Evolutionary conservation across 2,329 filamentous ascomycete species (phyloP), one percentile per base, ranked within the genome.

Genomic region (Sporothrix dimorphospora): DNA sequence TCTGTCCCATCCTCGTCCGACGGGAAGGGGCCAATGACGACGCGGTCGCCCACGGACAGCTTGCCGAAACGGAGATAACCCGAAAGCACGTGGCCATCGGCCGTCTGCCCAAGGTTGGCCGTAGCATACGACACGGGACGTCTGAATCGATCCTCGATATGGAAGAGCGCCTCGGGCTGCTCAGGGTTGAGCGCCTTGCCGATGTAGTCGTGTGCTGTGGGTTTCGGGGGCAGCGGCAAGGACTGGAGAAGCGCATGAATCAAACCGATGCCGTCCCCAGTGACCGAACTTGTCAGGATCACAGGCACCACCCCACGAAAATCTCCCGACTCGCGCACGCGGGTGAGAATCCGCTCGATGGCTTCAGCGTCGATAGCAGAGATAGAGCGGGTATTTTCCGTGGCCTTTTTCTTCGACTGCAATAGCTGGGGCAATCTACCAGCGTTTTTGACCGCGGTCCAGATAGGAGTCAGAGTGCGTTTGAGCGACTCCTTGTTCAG

Each of bases 101-200:
- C 80, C 61, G 83, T 78, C 6, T 80, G 79, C 38, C 81, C 77
- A 72, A 83, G 78, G 71, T 83, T 80, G 19, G 81, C 79, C n/a
- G 82, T 79, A 4, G 87, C 84, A 74, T 89, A 90, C 1, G 89
- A 88, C 0, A 88, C 87, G 0, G 91, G 88, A 16, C 94, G 87
- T 72, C 88, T 92, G 80, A 97, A 98, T 0, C 94, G 90, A 76
- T 98, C 95, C 78, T 98, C 95, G 30, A 98, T 88, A 78, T 98
- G 92, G 78, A 98, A 98, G 1, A 98, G 82, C 45, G 88, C 88
- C 4, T 84, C 83, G 1, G 89, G 88, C 71, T 88, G 86, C 72
- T 89, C 85, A 0, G 88, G 88, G 72, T 89, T 89, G 70, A 89
- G 78, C 1, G 83, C 83, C 55, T 83, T 82, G 1, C 86, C 86